Evolutionary conservation across 495 filamentous ascomycete species (phyloP).

Genomic region (Staphylotrichum tortipilum): DNA sequence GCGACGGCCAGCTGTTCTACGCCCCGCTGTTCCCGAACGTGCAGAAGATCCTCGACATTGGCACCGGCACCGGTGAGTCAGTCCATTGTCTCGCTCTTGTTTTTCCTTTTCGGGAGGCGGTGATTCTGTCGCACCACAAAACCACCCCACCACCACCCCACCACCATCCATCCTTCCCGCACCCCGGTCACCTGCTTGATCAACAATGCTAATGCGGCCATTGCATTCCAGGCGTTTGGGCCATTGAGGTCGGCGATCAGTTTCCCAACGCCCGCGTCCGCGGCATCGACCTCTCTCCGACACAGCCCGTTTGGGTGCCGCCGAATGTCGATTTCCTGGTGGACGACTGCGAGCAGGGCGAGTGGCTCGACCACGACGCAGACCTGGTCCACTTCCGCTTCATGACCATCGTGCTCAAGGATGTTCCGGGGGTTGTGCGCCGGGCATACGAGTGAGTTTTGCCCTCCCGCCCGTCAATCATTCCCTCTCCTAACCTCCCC

Average conservation of each 20-base stretch:
- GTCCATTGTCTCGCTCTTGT: too few species aligned
- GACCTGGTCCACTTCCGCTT: slow-evolving; percentile 37
- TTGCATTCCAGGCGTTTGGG: slow-evolving; percentile 36
- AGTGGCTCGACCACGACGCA: slow-evolving; percentile 32
- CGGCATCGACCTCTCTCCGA: slow-evolving; percentile 29
- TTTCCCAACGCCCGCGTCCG: slow-evolving; percentile 31
- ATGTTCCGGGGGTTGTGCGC: slow-evolving; percentile 34
- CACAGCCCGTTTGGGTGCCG: slow-evolving; percentile 35
- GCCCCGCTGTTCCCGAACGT: slow-evolving; percentile 37
- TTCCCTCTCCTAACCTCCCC: neutral
- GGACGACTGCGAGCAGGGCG: slow-evolving; percentile 35
- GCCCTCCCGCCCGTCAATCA: neutral
- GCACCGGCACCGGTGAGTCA: slow-evolving; percentile 43
- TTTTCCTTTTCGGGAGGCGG: too few species aligned
- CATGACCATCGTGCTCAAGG: slow-evolving; percentile 37
- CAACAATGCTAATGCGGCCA: neutral
- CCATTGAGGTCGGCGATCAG: slow-evolving; percentile 37
- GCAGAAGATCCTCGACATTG: slow-evolving; percentile 39
- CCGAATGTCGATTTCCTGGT: slow-evolving; percentile 36
- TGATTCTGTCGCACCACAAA: too few species aligned
- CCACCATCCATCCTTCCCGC: too few species aligned
- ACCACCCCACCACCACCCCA: too few species aligned
- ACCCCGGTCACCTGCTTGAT: neutral
- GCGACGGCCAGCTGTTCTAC: slow-evolving; percentile 35
- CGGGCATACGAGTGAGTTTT: slow-evolving; percentile 32